Conservation (phyloP, 2,329 filamentous ascomycete species). For the Neopestalotiopsis sp. region DNA sequence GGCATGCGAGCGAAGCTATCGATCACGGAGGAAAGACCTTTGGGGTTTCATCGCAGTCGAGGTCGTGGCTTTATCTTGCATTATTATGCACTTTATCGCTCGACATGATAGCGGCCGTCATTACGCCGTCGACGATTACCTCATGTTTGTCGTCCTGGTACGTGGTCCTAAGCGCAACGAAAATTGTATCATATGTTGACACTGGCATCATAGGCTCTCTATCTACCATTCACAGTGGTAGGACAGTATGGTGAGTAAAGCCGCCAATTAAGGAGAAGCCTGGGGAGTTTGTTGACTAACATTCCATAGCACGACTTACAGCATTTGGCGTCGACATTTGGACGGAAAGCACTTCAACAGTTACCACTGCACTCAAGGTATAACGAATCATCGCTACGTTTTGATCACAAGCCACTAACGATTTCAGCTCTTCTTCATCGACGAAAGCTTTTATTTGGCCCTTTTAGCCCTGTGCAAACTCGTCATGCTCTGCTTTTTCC, state of each 20-base stretch:
- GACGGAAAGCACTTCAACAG: slow-evolving; percentile 32
- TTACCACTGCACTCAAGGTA: slow-evolving; percentile 39
- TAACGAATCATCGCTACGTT: background rate
- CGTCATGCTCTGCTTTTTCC: slow-evolving; percentile 38
- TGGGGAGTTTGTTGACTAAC: slow-evolving; percentile 3
- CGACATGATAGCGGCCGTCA: slow-evolving; percentile 37
- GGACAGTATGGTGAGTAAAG: slow-evolving; percentile 37
- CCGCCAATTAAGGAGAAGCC: background rate
- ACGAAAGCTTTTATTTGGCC: slow-evolving; percentile 38
- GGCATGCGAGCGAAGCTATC: slow-evolving; percentile 35
- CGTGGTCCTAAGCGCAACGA: slow-evolving; percentile 12
- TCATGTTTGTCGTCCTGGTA: slow-evolving; percentile 42
- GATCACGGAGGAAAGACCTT: slow-evolving; percentile 38
- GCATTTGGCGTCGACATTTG: slow-evolving; percentile 45
- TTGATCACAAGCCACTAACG: background rate
- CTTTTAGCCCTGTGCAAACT: slow-evolving; percentile 37
- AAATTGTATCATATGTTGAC: slow-evolving; percentile 36
- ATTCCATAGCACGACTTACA: slow-evolving; percentile 27
- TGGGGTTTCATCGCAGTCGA: slow-evolving; percentile 42
- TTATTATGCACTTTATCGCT: slow-evolving; percentile 42
- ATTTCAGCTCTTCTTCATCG: slow-evolving; percentile 37
- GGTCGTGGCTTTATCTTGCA: slow-evolving; percentile 37
- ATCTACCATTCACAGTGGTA: slow-evolving; percentile 35
- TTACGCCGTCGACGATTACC: slow-evolving; percentile 44
- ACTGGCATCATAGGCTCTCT: slow-evolving; percentile 29